Conservation (phyloP, 2,329 filamentous ascomycete genomes). For the Curvularia sp. region DNA sequence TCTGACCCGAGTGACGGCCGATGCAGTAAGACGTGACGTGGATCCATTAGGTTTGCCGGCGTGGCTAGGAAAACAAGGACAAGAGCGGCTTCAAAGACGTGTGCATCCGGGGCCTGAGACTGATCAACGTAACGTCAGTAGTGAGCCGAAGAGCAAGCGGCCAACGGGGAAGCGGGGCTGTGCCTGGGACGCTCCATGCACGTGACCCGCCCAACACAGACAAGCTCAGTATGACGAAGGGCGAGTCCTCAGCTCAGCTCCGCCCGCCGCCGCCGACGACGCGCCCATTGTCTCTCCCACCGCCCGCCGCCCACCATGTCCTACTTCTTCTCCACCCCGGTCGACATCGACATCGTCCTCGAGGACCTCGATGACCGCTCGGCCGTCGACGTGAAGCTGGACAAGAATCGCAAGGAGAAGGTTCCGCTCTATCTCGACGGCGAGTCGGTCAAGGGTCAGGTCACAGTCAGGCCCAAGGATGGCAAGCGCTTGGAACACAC, state of each 20-base stretch:
- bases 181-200: constrained; percentile 1
- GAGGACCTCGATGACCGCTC: constrained; percentile 92
- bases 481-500: constrained; percentile 97
- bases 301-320: too few relatives aligned
- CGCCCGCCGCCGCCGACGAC: constrained; percentile 30
- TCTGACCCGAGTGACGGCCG: neutral
- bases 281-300: constrained; percentile 23
- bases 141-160: neutral
- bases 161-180: constrained; percentile 15
- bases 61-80: constrained; percentile 9
- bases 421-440: constrained; percentile 97
- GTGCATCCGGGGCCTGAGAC: neutral
- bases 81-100: constrained; percentile 7
- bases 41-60: constrained; percentile 10
- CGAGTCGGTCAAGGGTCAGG: constrained; percentile 95
- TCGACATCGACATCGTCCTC: constrained; percentile 98
- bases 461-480: constrained; percentile 96
- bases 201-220: constrained; percentile 19
- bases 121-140: neutral
- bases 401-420: constrained; percentile 97
- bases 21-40: constrained; percentile 28
- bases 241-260: constrained; percentile 25
- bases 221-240: constrained; percentile 17
- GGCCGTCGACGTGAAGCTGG: constrained; percentile 96
- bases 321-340: constrained; percentile 90